Base-by-base conservation (phyloP, 192 early-diverging fungal species). In the Podila epigama region DNA sequence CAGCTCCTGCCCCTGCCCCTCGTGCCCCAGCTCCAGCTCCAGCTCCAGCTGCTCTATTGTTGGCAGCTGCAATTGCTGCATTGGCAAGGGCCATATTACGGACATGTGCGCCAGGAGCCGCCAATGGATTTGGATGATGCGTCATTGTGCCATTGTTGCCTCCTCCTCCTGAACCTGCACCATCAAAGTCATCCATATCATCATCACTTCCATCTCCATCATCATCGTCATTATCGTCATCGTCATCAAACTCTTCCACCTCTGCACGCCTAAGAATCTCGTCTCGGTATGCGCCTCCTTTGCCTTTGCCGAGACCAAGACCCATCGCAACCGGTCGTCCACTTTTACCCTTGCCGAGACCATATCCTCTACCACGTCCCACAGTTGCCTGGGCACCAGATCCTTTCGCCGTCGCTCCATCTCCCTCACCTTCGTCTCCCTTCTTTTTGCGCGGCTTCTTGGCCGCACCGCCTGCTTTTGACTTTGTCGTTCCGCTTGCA, bases 361-460 rank as follows among this genome's bases (percentile, higher is more conserved):
- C 73, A 36, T 51, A 68, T 5, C 73, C 73, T 9, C 68, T 77
- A 50, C 73, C 73, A 29, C 66, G 60, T 15, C 66, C 73, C 20
- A 39, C 48, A 18, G 65, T 56, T 12, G 54, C 34, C 3, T 60
- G 69, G n/a, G n/a, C n/a, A n/a, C n/a, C n/a, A 36, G 37, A 39
- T 3, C 13, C 39, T 37, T 42, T 63, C 5, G 25, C 6, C 13
- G 55, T 18, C 20, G 48, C 9, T 5, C 28, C 6, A 10, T 51
- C 60, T 20, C 64, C 63, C 8, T 36, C 51, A 27, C 35, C 50
- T 5, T 68, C 55, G 0, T 77, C 73, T 3, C 51, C 66, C 40
- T 77, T 77, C 56, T 77, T 77, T 36, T 77, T 77, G 13, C 73
- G 65, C n/a, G 73, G 60, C 50, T 77, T 77, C 32, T 63, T 68